A percentile compares a stretch with the other conserved stretches of the same genome.
Conservation (phyloP, 1,284 basidiomycete species). For the Meripilus lineatus region DNA sequence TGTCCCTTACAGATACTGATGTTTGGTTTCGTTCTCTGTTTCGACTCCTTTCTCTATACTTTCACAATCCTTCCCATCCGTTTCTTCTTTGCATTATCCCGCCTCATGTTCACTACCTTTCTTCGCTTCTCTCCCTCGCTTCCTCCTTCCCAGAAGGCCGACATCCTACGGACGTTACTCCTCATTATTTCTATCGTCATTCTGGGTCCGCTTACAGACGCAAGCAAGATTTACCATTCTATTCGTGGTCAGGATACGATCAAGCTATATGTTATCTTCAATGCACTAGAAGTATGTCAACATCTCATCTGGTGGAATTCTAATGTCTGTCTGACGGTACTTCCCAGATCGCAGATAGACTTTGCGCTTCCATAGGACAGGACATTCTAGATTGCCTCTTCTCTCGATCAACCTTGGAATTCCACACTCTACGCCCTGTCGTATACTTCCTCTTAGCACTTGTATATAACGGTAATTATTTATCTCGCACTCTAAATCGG, state of each 20-base stretch:
- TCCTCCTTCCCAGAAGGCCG: slow-evolving; percentile 87
- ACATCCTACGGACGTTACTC: slow-evolving; percentile 79
- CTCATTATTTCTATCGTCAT: slow-evolving; percentile 74
- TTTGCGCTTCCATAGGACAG: slow-evolving; percentile 97
- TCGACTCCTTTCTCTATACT: slow-evolving; percentile 97
- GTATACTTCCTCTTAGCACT: slow-evolving; percentile 84
- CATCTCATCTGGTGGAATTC: slow-evolving; percentile 1
- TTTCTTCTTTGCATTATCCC: slow-evolving; percentile 62
- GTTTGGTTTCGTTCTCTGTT: slow-evolving; percentile 91
- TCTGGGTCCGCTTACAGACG: slow-evolving; percentile 83
- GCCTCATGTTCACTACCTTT: slow-evolving; percentile 51
- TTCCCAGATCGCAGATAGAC: slow-evolving; percentile 84
- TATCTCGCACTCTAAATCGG: not conserved
- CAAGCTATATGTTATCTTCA: slow-evolving; percentile 99
- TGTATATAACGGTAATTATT: slow-evolving; percentile 73
- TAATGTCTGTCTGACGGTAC: slow-evolving; percentile 2
- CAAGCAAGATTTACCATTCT: slow-evolving; percentile 97
- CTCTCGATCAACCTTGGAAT: slow-evolving; percentile 84
- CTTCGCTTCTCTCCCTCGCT: slow-evolving; percentile 48
- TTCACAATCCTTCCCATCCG: slow-evolving; percentile 98
- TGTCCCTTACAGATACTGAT: slow-evolving; percentile 67
- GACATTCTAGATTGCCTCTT: slow-evolving; percentile 97
- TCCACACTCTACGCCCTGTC: slow-evolving; percentile 69
- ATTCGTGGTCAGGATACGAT: slow-evolving; percentile 99
- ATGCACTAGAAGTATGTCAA: slow-evolving; percentile 79